Evolutionary conservation across 768 basidiomycete genomes (phyloP), one percentile per base, ranked within the genome.

Genomic region (Leucosporidium creatinivorum): DNA sequence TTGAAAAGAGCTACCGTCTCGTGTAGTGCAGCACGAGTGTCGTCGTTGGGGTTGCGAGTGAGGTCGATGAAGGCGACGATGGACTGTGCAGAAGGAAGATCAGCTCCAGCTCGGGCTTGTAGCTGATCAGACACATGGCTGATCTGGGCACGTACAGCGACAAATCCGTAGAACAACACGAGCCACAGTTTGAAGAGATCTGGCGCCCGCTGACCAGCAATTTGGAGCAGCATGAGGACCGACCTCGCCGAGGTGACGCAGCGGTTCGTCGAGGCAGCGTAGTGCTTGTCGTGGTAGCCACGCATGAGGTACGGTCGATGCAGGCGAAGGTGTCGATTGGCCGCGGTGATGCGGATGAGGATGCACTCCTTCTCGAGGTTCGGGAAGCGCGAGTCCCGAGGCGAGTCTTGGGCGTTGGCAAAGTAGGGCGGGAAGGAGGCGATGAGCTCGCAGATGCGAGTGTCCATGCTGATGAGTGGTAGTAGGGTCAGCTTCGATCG

Each of bases 11-110:
- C 49, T 21, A 68, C 33, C 54, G 62, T 58, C 21, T 68, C 63
- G 26, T 62, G 62, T 2, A 63, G 19, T 17, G 57, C 36, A 19
- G 54, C 30, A 1, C 54, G 31, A 48, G 65, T 63, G 47, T 39
- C 62, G n/a, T 58, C 30, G 36, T 48, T 63, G 6, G 52, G 52
- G 12, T 26, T n/a, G 5, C 52, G 52, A n/a, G 52, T 54, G 25
- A 68, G 54, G 47, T 68, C 67, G 39, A 68, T 64, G 58, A 68
- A 68, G 5, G 63, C 57, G 19, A 68, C 67, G 33, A 68, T 54
- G 8, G 39, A 44, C 39, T 44, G 39, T 44, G 2, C 8, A 44
- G 39, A 44, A 44, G 4, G 33, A 44, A 6, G 39, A 44, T 44
- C 39, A 44, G 39, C 39, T 33, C 10, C 5, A 33, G 33, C 33